These are phyloP conservation scores for Smithsoniella earleae DNA, from an alignment of 163 green algal species.

Conservation along the genomic window DNA sequence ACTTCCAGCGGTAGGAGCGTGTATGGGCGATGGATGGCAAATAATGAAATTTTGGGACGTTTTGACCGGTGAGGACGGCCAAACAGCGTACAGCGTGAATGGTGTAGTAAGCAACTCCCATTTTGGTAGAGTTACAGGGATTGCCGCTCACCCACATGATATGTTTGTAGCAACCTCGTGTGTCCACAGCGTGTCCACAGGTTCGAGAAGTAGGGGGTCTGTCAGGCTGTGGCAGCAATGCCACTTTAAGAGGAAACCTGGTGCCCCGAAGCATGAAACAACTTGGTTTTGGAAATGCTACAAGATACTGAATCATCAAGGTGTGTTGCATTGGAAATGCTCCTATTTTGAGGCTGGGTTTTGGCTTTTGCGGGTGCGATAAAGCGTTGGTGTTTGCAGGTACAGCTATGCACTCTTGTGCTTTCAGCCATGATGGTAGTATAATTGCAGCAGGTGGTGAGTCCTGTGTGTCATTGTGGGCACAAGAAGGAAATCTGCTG, in stretches of 20 bases:
- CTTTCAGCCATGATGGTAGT: slow-evolving; percentile 21
- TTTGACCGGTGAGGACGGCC: not conserved
- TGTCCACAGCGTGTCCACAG: not conserved
- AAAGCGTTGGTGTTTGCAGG: no score
- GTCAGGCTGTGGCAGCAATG: not conserved
- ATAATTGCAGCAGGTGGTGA: not conserved
- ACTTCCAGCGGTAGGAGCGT: not conserved
- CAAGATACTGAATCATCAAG: not conserved
- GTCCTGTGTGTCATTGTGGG: not conserved
- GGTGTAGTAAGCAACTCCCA: slow-evolving; percentile 5
- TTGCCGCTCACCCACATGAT: slow-evolving; percentile 4
- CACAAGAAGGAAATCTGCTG: not conserved
- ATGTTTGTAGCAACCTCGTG: not conserved
- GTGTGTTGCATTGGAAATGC: no score
- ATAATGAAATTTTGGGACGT: slow-evolving; percentile 25
- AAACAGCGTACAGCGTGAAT: slow-evolving; percentile 25
- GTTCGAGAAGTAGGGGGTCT: not conserved
- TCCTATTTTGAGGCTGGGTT: no score
- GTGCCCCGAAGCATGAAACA: not conserved
- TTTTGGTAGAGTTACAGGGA: not conserved
- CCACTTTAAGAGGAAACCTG: slow-evolving; percentile 5
- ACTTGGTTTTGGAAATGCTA: slow-evolving; percentile 17
- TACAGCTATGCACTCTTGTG: not conserved
- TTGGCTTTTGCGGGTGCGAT: no score
- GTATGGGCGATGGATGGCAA: not conserved